phyloP scores from a whole-genome alignment of 2,329 filamentous ascomycete species.

The Colletotrichum magnum region DNA sequence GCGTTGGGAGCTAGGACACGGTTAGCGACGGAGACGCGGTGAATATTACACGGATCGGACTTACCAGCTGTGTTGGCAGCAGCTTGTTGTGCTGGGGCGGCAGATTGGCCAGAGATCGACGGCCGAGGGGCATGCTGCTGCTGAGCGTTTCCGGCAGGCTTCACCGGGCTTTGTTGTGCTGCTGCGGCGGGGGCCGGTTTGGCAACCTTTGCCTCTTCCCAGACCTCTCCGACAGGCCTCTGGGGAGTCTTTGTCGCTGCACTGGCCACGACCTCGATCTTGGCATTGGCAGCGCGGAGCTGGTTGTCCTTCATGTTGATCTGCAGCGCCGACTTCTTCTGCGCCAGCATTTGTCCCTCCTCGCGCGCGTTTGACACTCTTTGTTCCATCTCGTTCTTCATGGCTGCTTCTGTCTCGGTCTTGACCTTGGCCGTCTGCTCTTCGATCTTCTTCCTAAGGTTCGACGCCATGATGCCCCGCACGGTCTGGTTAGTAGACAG shows the following conservation, averaged over 20 bases:
- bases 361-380: slow-evolving; percentile 69
- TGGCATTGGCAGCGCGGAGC: slow-evolving; percentile 74
- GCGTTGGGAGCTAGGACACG: slow-evolving; percentile 1
- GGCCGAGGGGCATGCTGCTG: slow-evolving; percentile 18
- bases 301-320: slow-evolving; percentile 86
- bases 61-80: slow-evolving; percentile 39
- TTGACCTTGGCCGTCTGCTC: slow-evolving; percentile 73
- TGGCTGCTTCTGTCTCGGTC: slow-evolving; percentile 63
- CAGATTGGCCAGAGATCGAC: slow-evolving; percentile 28
- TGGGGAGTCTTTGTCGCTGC: slow-evolving; percentile 90
- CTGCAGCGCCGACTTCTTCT: slow-evolving; percentile 81
- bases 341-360: slow-evolving; percentile 78
- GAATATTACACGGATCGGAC: slow-evolving; percentile 20
- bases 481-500: slow-evolving; percentile 69
- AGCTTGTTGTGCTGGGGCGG: slow-evolving; percentile 38
- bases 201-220: slow-evolving; percentile 79
- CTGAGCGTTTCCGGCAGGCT: slow-evolving; percentile 31
- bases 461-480: slow-evolving; percentile 70
- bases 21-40: neutral
- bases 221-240: slow-evolving; percentile 87
- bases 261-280: slow-evolving; percentile 83
- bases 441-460: slow-evolving; percentile 80
- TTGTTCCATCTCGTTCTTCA: slow-evolving; percentile 65
- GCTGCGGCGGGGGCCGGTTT: slow-evolving; percentile 42
- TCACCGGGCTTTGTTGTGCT: slow-evolving; percentile 41